Base-by-base conservation (phyloP, 305 asterid genomes). In the Solanum aculeatissimum region DNA sequence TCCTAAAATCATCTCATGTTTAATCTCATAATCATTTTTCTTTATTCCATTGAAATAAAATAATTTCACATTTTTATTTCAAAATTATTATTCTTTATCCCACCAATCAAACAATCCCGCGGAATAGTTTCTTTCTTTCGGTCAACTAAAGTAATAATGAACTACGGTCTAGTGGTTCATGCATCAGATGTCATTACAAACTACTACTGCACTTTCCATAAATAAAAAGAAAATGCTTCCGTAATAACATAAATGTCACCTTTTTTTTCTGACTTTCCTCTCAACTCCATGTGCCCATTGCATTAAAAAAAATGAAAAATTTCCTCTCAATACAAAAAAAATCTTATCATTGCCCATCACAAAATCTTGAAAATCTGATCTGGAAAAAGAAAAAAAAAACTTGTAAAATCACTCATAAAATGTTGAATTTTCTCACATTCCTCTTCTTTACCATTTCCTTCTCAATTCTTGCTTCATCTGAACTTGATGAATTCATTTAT, bases 401-500 rank as follows among this genome's bases (percentile, higher is more conserved):
- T 74, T 45, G 53, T 35, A 60, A 40, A 40, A 6, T 4, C 7
- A 25, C 7, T 63, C 69, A 29, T 66, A 16, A 16, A 47, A 75
- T 75, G 82, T 6, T 49, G 18, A 49, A 45, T 47, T 66, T 51
- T 68, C 19, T 49, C 23, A n/a, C 38, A 68, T 43, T 88, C 70
- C 63, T 89, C 81, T 19, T 86, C 86, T 32, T 82, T 42, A 38
- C 71, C 84, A 77, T 83, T n/a, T 77, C 86, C 83, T 27, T 88
- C 77, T 23, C 90, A 69, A 49, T 70, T 89, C 88, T 42, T 54
- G 81, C 88, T 7, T 89, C 92, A 42, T 51, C 80, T 55, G 91
- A 86, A 43, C 32, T 23, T 53, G 84, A 80, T 53, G 91, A 89
- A 27, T 91, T 92, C 84, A 63, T 75, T 49, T 90, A 85, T 45